Conservation (phyloP, 108 stramenopile genomes). For the Discostella stelligeroides region DNA sequence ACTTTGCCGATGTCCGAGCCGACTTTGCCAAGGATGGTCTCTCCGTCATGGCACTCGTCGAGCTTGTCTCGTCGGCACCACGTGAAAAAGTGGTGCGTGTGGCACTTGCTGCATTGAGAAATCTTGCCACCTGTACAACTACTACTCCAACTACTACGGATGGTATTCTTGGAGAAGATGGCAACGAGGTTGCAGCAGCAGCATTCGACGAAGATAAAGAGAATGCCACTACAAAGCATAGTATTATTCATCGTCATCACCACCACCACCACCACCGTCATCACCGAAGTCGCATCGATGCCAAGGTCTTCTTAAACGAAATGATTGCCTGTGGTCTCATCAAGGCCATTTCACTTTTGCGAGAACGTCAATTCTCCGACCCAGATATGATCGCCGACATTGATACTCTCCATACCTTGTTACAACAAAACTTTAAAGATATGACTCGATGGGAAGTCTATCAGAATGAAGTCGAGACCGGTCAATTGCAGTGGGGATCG, state of each 20-base stretch:
- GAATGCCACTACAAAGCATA: too few species aligned
- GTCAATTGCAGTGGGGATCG: slow-evolving; percentile 85
- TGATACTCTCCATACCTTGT: slow-evolving; percentile 58
- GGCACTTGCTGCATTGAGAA: slow-evolving; percentile 69
- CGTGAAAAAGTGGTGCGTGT: slow-evolving; percentile 89
- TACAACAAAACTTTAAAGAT: slow-evolving; percentile 73
- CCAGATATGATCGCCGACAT: slow-evolving; percentile 80
- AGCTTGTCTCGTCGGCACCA: slow-evolving; percentile 74
- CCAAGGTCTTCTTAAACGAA: slow-evolving; percentile 60
- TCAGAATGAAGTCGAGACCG: slow-evolving; percentile 76
- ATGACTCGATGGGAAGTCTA: slow-evolving; percentile 88
- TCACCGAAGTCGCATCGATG: slow-evolving; percentile 25
- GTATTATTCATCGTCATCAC: too few species aligned
- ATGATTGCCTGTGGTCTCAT: slow-evolving; percentile 78
- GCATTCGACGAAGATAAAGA: too few species aligned
- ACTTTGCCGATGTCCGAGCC: slow-evolving; percentile 62
- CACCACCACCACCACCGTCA: too few species aligned
- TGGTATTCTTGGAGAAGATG: not conserved
- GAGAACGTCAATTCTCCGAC: slow-evolving; percentile 79
- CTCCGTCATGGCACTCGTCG: slow-evolving; percentile 63
- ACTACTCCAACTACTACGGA: slow-evolving; percentile 10
- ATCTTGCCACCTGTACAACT: slow-evolving; percentile 66
- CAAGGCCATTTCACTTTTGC: slow-evolving; percentile 64
- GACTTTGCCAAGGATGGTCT: slow-evolving; percentile 83
- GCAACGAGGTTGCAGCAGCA: too few species aligned